Evolutionary conservation across 768 basidiomycete genomes (phyloP).

Genomic region (Filobasidium floriforme): DNA sequence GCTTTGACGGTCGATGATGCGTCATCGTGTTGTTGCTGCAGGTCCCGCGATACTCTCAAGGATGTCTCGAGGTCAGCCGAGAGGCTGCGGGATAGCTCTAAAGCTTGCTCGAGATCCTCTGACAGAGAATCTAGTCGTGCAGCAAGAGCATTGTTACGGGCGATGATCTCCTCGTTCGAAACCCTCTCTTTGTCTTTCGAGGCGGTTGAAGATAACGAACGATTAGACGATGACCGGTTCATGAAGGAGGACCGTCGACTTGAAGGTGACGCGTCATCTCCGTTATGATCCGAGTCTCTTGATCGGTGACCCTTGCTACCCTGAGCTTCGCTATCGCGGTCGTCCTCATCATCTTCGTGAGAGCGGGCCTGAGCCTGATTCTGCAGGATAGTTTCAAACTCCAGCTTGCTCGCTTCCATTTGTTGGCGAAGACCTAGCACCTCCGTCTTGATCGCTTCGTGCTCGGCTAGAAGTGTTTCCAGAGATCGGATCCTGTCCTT

Average conservation of each 20-base stretch:
- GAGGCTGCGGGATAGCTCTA: constrained; percentile 61
- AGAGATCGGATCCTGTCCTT: constrained; percentile 70
- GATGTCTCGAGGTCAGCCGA: constrained; percentile 68
- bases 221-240: neutral
- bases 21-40: constrained; percentile 69
- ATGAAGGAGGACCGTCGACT: constrained; percentile 9
- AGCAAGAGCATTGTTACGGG: constrained; percentile 54
- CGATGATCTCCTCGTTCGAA: constrained; percentile 28
- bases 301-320: neutral
- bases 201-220: constrained; percentile 3
- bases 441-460: constrained; percentile 73
- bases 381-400: constrained; percentile 47
- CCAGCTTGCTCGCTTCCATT: constrained; percentile 56
- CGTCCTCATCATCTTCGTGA: neutral
- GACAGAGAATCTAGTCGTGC: constrained; percentile 58
- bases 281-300: neutral
- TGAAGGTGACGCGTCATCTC: neutral
- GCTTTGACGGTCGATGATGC: constrained; percentile 54
- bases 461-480: constrained; percentile 71
- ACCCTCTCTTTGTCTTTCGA: constrained; percentile 6
- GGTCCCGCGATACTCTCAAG: constrained; percentile 59
- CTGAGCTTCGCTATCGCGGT: constrained; percentile 22
- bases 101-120: constrained; percentile 65
- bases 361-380: neutral
- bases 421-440: constrained; percentile 61